These are phyloP conservation scores for Drosera capensis DNA, from an alignment of 148 eudicot species.

Conservation along the genomic window DNA sequence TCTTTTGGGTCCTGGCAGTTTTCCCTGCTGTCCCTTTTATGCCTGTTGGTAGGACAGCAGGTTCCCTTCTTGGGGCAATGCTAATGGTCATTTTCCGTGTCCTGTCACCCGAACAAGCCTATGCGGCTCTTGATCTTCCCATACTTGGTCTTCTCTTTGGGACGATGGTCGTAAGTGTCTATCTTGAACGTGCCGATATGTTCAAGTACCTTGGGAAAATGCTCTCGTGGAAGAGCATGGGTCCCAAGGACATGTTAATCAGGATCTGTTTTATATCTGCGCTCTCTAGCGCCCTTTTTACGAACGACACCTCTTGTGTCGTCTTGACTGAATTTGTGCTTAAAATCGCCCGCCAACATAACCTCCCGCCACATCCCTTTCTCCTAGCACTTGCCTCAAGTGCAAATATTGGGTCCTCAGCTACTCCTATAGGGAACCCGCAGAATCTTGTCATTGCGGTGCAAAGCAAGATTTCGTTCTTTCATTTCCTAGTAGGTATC, in stretches of 20 bases:
- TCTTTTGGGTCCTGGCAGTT: slow-evolving; percentile 62
- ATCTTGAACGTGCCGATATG: slow-evolving; percentile 59
- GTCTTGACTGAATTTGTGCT: slow-evolving; percentile 52
- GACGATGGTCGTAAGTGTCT: slow-evolving; percentile 56
- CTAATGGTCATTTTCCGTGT: slow-evolving; percentile 52
- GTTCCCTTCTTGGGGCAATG: slow-evolving; percentile 53
- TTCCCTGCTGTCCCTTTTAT: slow-evolving; percentile 58
- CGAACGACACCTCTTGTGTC: slow-evolving; percentile 59
- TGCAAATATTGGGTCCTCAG: slow-evolving; percentile 65
- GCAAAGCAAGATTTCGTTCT: slow-evolving; percentile 26
- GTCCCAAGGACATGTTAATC: slow-evolving; percentile 45
- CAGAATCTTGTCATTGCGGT: slow-evolving; percentile 41
- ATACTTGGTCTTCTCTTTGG: slow-evolving; percentile 50
- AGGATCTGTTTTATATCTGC: slow-evolving; percentile 53
- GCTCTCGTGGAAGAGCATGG: slow-evolving; percentile 39
- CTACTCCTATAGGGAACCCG: slow-evolving; percentile 33
- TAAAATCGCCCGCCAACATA: slow-evolving; percentile 39
- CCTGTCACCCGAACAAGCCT: slow-evolving; percentile 45
- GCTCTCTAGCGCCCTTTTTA: slow-evolving; percentile 49
- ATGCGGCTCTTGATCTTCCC: slow-evolving; percentile 45
- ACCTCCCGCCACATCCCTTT: slow-evolving; percentile 57
- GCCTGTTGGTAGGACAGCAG: slow-evolving; percentile 62
- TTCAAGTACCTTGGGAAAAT: slow-evolving; percentile 40
- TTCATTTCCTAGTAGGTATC: slow-evolving; percentile 19
- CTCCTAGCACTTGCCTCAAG: slow-evolving; percentile 59